Percentiles rank a stretch among this genome's conserved stretches.
Conservation (phyloP, 2,329 filamentous ascomycete species). For the Bipolaris sorokiniana region DNA sequence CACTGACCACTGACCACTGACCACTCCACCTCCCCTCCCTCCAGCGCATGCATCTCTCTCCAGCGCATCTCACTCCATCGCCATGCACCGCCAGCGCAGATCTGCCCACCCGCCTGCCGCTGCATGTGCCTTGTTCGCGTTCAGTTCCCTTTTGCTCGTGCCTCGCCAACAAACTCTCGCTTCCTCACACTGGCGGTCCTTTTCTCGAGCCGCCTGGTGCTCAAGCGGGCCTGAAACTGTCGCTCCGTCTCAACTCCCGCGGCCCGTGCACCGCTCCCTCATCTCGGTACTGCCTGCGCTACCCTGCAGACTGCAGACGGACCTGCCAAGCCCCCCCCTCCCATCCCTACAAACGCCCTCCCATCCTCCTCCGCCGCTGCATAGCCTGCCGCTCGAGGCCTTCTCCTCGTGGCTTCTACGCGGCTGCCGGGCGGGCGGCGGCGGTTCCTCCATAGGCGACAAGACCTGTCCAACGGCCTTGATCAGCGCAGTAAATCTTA, state of each 20-base stretch:
- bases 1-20: too few relatives aligned
- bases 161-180: conserved; percentile 9
- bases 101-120: too few relatives aligned
- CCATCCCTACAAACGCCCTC: conserved; percentile 33
- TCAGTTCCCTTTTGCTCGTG: conserved; percentile 13
- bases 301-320: conserved; percentile 31
- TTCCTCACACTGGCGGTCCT: conserved; percentile 23
- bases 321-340: conserved; percentile 24
- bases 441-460: too few relatives aligned
- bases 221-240: conserved; percentile 34
- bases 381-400: conserved; percentile 9
- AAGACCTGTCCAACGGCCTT: background rate
- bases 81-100: too few relatives aligned
- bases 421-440: background rate
- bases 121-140: background rate
- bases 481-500: background rate
- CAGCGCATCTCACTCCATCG: too few relatives aligned
- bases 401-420: conserved; percentile 8
- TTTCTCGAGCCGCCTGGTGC: conserved; percentile 31
- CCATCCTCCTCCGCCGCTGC: conserved; percentile 14
- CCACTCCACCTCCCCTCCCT: too few relatives aligned
- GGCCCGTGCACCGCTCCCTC: conserved; percentile 28
- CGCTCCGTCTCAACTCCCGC: conserved; percentile 33
- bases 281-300: conserved; percentile 38
- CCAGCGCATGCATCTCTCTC: too few relatives aligned